Evolutionary conservation across 768 basidiomycete genomes (phyloP), one percentile per base, ranked within the genome.

Genomic region (Asterophora parasitica): DNA sequence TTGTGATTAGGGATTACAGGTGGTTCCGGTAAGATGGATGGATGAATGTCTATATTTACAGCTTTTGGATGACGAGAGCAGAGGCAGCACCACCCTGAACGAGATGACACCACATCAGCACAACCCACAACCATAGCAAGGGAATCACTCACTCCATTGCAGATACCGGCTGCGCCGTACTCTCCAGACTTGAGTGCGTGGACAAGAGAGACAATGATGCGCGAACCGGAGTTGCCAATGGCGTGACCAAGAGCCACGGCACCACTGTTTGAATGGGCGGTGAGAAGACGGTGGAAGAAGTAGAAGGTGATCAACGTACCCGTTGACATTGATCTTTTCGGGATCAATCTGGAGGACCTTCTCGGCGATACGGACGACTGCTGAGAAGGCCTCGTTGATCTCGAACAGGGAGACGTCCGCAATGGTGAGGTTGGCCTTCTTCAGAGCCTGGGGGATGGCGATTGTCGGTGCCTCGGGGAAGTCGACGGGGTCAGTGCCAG

Each of bases 381-480:
- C 88, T 1, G 92, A 93, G 78, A 97, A 99, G 20, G 95, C 95
- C 67, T 99, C 95, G 66, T 99, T 99, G 65, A 98, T 81, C 67
- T 99, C 96, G 64, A 92, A 99, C 41, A 87, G 76, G 37, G 92
- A 77, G 54, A 99, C 91, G 59, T 99, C 92, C 36, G 87, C 74
- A 40, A 82, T 61, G 15, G 82, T 81, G 48, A 98, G 74, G 57
- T 88, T 88, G 16, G 95, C 96, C 60, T 78, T 84, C 73, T 92
- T 70, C 50, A 99, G 73, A 10, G 96, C 96, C 49, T 80, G 67
- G 16, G 96, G 96, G 32, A 99, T 69, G 20, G 95, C 95, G 53
- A 89, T 76, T 5, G 95, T 89, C 10, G 96, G 96, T 17, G 96
- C 96, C 57, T 81, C 77, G 34, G 96, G 95, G 82, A 99, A 99